Conservation (phyloP, 2,329 filamentous ascomycete genomes). For the Cytospora mali region DNA sequence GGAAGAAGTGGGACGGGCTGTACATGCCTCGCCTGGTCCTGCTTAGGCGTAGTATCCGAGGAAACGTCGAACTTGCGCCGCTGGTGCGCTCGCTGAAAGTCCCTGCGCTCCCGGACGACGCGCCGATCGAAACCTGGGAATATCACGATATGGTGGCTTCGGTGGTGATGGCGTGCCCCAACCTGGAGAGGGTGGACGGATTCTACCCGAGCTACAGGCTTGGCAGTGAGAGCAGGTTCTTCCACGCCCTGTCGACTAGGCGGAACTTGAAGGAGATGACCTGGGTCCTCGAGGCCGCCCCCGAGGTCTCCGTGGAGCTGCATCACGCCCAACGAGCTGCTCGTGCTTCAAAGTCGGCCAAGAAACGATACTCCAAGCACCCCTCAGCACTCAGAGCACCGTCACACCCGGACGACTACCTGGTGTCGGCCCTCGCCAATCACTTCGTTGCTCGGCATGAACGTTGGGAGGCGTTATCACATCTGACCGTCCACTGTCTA, state of each 20-base stretch:
- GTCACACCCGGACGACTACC: constrained; percentile 35
- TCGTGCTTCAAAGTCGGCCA: background rate
- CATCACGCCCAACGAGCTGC: constrained; percentile 31
- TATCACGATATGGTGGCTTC: constrained; percentile 63
- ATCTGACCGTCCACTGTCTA: constrained; percentile 60
- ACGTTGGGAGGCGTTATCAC: constrained; percentile 58
- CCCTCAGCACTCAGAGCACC: background rate
- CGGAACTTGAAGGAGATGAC: constrained; percentile 58
- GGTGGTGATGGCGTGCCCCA: constrained; percentile 66
- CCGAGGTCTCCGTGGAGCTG: constrained; percentile 44
- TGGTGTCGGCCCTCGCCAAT: constrained; percentile 43
- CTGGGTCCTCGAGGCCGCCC: constrained; percentile 54
- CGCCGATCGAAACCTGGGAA: constrained; percentile 45
- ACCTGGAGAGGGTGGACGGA: constrained; percentile 61
- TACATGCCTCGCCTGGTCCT: constrained; percentile 57
- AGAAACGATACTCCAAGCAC: background rate
- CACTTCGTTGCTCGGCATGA: constrained; percentile 48
- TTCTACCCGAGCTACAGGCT: constrained; percentile 58
- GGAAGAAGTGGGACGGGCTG: constrained; percentile 59
- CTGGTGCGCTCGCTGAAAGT: constrained; percentile 62
- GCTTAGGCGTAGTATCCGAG: constrained; percentile 59
- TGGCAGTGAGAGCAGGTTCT: constrained; percentile 54
- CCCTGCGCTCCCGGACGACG: constrained; percentile 44
- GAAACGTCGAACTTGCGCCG: constrained; percentile 54
- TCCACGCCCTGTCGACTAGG: constrained; percentile 62